Conservation (phyloP, 495 filamentous ascomycete species). For the Sphaerosporella brunnea region DNA sequence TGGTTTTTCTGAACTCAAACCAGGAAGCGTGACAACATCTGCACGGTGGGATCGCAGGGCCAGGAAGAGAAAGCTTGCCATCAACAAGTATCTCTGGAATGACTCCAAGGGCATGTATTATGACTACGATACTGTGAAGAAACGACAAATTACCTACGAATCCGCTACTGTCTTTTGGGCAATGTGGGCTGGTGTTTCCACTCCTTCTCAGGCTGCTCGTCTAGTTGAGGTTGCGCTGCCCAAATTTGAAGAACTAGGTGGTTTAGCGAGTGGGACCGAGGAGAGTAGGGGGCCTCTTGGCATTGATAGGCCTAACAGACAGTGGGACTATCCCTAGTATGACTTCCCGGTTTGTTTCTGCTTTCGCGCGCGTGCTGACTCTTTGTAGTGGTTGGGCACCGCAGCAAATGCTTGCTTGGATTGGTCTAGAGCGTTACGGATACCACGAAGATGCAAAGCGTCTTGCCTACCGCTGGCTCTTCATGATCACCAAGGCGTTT, state of each 20-base stretch:
- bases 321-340: slow-evolving; percentile 89
- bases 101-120: slow-evolving; percentile 85
- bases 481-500: slow-evolving; percentile 94
- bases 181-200: slow-evolving; percentile 79
- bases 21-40: slow-evolving; percentile 55
- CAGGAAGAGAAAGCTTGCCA: slow-evolving; percentile 54
- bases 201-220: slow-evolving; percentile 55
- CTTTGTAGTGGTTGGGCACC: slow-evolving; percentile 66
- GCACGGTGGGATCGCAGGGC: slow-evolving; percentile 75
- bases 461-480: slow-evolving; percentile 84
- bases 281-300: slow-evolving; percentile 63
- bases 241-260: slow-evolving; percentile 69
- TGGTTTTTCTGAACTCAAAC: slow-evolving; percentile 30
- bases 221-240: slow-evolving; percentile 65
- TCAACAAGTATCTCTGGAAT: slow-evolving; percentile 84
- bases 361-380: slow-evolving; percentile 1
- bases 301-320: slow-evolving; percentile 71
- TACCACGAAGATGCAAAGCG: slow-evolving; percentile 77
- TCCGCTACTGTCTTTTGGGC: slow-evolving; percentile 87
- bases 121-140: slow-evolving; percentile 76
- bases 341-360: neutral
- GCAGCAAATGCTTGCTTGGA: slow-evolving; percentile 97
- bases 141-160: slow-evolving; percentile 63
- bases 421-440: slow-evolving; percentile 71
- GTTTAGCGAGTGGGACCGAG: slow-evolving; percentile 76